Evolutionary conservation across 2,329 filamentous ascomycete species (phyloP), one percentile per base, ranked within the genome.

Genomic region (Curvularia verruculosa): DNA sequence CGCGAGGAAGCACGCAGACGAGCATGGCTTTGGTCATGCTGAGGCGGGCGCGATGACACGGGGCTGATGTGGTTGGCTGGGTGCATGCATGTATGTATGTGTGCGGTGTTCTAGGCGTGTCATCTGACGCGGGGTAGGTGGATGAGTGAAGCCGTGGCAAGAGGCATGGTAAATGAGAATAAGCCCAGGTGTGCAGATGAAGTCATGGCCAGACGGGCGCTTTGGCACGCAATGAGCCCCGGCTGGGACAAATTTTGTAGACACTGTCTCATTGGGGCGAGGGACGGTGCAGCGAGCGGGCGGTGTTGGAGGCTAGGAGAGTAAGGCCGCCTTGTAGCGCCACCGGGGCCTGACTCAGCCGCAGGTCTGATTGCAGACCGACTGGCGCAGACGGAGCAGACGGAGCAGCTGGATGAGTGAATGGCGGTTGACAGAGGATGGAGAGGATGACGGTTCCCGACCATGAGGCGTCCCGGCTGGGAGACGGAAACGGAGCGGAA

Each of bases 51-150:
- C 12, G 31, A 34, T 34, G 31, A n/a, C 13, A n/a, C 31, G 1
- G 31, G 15, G 31, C 13, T 15, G 13, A n/a, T 34, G 3, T 34
- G 5, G 34, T 36, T 36, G 34, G 34, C 15, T 36, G 34, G 34
- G 6, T 36, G 15, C 29, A 47, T 28, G 1, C 28, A 26, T 19
- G 39, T 19, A 28, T 9, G 37, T 40, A 12, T 21, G 19, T 19
- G 13, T 41, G 19, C 39, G n/a, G 10, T 21, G 26, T 31, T 8
- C 18, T 18, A 21, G 28, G 7, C 18, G 18, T 21, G 28, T 47
- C 44, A 31, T 47, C 28, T 47, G 44, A 47, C 28, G 44, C 44
- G 44, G 44, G 44, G 44, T 46, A 34, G 28, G 18, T 34, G 10
- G 13, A 23, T 1, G 31, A 18, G 28, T 23, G 43, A 29, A 31